These are phyloP conservation scores for Psilocybe tampanensis DNA, from an alignment of 768 basidiomycete genomes.

Conservation along the genomic window DNA sequence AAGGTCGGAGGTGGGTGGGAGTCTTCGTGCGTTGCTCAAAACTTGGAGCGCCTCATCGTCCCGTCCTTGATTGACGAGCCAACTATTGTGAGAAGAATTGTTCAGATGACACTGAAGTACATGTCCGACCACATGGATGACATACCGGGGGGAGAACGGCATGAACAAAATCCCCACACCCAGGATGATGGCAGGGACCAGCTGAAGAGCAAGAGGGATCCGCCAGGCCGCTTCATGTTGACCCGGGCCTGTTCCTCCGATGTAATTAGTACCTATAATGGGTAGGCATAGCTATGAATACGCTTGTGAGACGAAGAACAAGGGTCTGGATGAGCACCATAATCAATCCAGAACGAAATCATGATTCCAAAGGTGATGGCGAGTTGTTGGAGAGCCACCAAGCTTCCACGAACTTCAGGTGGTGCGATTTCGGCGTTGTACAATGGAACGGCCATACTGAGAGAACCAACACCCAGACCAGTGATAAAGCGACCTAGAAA, in stretches of 20 bases:
- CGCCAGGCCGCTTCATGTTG: conserved; percentile 78
- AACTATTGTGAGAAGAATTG: conserved; percentile 37
- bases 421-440: conserved; percentile 77
- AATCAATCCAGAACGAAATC: conserved; percentile 61
- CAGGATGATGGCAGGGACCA: conserved; percentile 73
- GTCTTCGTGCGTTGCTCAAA: conserved; percentile 58
- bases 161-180: conserved; percentile 73
- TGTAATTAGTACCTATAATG: conserved; percentile 61
- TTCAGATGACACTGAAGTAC: neutral
- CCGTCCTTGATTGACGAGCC: conserved; percentile 78
- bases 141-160: conserved; percentile 76
- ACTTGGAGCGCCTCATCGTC: conserved; percentile 73
- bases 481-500: conserved; percentile 67
- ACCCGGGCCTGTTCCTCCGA: conserved; percentile 57
- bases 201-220: conserved; percentile 72
- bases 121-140: neutral
- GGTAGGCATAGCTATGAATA: conserved; percentile 40
- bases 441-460: conserved; percentile 83
- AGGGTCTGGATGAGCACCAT: conserved; percentile 36
- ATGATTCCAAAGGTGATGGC: conserved; percentile 83
- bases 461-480: conserved; percentile 79
- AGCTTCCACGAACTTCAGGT: conserved; percentile 79
- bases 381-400: conserved; percentile 81
- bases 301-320: neutral
- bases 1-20: conserved; percentile 59